Evolutionary conservation across 306 rosid genomes (phyloP), one percentile per base, ranked within the genome.

Genomic region (Sicyos baderoa): DNA sequence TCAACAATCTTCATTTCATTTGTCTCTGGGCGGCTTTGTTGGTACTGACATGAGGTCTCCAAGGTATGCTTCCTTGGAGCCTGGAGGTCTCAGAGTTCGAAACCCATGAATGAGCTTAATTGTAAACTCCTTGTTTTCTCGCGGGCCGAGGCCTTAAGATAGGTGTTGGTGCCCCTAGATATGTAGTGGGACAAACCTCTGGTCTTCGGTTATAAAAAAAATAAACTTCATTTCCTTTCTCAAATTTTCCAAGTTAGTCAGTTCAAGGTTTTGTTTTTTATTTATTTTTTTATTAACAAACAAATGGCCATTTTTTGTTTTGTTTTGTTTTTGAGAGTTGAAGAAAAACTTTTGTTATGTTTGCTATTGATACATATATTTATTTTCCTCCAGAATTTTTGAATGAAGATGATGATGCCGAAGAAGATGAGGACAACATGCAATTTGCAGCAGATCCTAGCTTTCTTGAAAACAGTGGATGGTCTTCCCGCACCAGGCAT

Each of bases 401-500:
- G 85, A 94, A 94, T 54, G 89, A 84, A 53, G 97, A 86, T 67
- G 97, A 90, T 75, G 97, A 90, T 63, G 75, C 79, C 68, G 96
- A 86, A 72, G 96, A 78, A 35, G 85, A 82, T 0, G 95, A 84
- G 65, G 91, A 87, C 60, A 73, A 51, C 78, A 52, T 75, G 53
- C 84, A 84, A 45, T 44, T 70, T 74, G 81, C 86, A 29, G 96
- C 82, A 80, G 99, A 91, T 62, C 59, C 87, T 49, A 75, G 73
- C 75, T 71, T 81, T 74, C 79, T 86, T 53, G 99, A 93, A 68
- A 90, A 90, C 80, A 88, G 86, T 53, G 99, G 99, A 78, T 94
- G 99, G 99, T 94, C 99, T 79, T 94, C 96, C 66, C 94, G 99
- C 32, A 90, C 97, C 82, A 88, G 99, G 99, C 86, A 17, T 73